A percentile compares a stretch with the other conserved stretches of the same genome.
phyloP scores from a whole-genome alignment of 805 yeast species.

The Kuraishia hungarica region DNA sequence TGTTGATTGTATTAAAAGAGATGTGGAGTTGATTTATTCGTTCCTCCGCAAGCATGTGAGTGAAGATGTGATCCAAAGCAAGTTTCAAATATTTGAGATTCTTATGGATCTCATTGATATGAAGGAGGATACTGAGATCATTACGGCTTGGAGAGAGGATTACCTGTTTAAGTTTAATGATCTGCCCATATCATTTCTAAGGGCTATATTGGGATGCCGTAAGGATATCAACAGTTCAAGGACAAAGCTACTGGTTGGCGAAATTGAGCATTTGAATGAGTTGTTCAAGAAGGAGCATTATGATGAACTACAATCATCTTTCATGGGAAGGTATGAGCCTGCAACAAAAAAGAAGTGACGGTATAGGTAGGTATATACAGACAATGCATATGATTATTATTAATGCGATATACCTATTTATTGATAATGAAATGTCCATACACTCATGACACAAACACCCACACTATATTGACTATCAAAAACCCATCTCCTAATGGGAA shows the following conservation, averaged over 20 bases:
- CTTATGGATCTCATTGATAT: conserved; percentile 47
- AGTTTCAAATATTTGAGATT: conserved; percentile 52
- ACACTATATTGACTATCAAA: conserved; percentile 21
- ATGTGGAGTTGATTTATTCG: conserved; percentile 47
- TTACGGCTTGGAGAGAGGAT: conserved; percentile 47
- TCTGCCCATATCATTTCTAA: conserved; percentile 64
- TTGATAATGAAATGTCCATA: no score
- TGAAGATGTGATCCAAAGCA: conserved; percentile 32
- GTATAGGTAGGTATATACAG: no score
- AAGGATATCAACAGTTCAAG: conserved; percentile 23
- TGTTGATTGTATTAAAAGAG: conserved; percentile 47
- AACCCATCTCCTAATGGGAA: conserved; percentile 12
- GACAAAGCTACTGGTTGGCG: conserved; percentile 15
- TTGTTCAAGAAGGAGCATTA: conserved; percentile 3
- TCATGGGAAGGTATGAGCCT: conserved; percentile 5
- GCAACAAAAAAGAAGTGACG: neutral
- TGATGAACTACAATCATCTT: conserved; percentile 1
- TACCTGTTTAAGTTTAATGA: conserved; percentile 64
- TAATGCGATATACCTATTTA: no score
- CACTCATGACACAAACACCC: conserved; percentile 14
- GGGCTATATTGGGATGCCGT: conserved; percentile 48
- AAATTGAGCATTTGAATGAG: conserved; percentile 11
- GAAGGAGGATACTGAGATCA: conserved; percentile 34
- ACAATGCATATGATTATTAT: no score
- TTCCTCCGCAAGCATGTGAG: conserved; percentile 38